Conservation (phyloP, 495 filamentous ascomycete genomes). For the Opeltia flavorubescens region DNA sequence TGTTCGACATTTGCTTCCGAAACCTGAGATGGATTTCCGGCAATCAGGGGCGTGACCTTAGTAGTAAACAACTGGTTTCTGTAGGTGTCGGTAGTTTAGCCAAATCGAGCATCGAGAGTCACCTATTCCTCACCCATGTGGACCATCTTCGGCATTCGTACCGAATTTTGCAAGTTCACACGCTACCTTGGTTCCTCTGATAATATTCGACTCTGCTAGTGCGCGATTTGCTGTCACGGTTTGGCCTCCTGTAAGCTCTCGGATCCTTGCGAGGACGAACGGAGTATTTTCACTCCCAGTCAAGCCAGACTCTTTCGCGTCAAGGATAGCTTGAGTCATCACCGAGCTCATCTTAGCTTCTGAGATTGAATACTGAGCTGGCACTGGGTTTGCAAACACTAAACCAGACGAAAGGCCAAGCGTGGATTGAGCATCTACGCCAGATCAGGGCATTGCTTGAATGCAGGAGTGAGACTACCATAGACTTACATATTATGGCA, state of each 20-base stretch:
- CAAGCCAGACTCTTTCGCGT: conserved; percentile 54
- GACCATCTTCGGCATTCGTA: too few species aligned
- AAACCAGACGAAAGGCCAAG: conserved; percentile 60
- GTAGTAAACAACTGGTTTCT: too few species aligned
- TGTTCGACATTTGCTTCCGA: too few species aligned
- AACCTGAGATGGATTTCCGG: too few species aligned
- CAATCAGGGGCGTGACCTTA: too few species aligned
- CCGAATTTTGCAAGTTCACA: conserved; percentile 57
- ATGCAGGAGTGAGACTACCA: not conserved
- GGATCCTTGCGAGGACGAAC: conserved; percentile 70
- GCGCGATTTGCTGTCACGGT: conserved; percentile 64
- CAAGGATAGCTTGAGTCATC: conserved; percentile 58
- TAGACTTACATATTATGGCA: conserved; percentile 56
- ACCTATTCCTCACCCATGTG: conserved; percentile 32
- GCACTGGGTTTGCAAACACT: conserved; percentile 79
- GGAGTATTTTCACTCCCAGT: conserved; percentile 76
- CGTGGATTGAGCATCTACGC: conserved; percentile 40
- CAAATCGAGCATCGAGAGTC: too few species aligned
- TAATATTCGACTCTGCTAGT: conserved; percentile 68
- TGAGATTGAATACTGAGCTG: conserved; percentile 53
- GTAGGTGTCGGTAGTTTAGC: too few species aligned
- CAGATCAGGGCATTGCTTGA: not conserved
- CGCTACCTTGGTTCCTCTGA: conserved; percentile 64
- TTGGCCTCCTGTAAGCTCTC: conserved; percentile 57
- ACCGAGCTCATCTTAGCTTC: conserved; percentile 55